These are phyloP conservation scores for Auricularia cornea DNA, from an alignment of 768 basidiomycete genomes.

Conservation along the genomic window DNA sequence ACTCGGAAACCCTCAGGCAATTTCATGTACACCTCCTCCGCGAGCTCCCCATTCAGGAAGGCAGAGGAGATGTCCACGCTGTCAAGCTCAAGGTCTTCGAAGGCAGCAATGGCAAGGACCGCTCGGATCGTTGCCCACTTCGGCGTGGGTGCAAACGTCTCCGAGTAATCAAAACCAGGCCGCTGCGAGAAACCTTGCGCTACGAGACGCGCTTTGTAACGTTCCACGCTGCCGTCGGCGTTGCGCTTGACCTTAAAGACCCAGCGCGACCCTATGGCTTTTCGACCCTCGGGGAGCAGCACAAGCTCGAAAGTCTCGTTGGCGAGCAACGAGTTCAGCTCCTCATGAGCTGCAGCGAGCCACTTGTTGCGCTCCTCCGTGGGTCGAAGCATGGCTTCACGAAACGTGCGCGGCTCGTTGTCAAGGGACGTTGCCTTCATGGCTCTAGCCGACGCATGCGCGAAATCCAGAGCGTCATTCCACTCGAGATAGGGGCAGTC, in stretches of 20 bases:
- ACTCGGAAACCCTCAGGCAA: conserved; percentile 23
- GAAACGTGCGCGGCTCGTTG: not conserved
- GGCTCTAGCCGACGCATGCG: not conserved
- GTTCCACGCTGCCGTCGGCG: conserved; percentile 25
- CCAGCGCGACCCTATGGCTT: conserved; percentile 31
- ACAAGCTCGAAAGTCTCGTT: conserved; percentile 27
- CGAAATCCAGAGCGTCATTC: not conserved
- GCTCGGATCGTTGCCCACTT: conserved; percentile 9
- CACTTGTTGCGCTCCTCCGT: not conserved
- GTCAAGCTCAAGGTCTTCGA: conserved; percentile 9
- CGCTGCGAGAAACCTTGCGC: conserved; percentile 33
- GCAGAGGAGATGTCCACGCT: conserved; percentile 10
- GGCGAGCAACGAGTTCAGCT: not conserved
- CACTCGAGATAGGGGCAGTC: not conserved
- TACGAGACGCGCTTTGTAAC: conserved; percentile 36
- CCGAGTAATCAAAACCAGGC: conserved; percentile 10
- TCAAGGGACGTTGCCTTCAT: too few relatives aligned
- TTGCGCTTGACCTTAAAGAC: conserved; percentile 31
- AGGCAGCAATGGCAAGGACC: conserved; percentile 12
- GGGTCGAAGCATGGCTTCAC: not conserved
- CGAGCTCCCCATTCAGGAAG: conserved; percentile 13
- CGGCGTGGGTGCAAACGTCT: conserved; percentile 18
- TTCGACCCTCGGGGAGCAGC: conserved; percentile 17
- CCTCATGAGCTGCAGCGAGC: not conserved
- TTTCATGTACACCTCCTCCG: conserved; percentile 18